phyloP scores from a whole-genome alignment of 805 yeast genomes.

The Lipomyces japonicus region DNA sequence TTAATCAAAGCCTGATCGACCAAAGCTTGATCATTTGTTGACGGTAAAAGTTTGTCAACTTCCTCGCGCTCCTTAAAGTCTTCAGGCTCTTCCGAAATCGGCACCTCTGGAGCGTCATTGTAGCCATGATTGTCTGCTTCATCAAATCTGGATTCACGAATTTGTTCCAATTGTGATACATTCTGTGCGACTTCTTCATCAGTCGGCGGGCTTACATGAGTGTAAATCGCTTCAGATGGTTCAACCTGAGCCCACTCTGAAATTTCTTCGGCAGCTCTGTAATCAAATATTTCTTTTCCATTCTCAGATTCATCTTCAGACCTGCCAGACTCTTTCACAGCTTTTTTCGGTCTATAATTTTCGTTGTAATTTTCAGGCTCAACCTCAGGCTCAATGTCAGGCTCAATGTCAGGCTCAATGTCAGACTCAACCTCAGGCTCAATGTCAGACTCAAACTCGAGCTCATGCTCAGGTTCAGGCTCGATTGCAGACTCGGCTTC shows the following conservation, averaged over 20 bases:
- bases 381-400: background rate
- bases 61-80: conserved; percentile 1
- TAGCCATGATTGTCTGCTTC: background rate
- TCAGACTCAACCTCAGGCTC: background rate
- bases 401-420: background rate
- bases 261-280: background rate
- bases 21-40: conserved; percentile 3
- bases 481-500: background rate
- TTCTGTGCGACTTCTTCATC: background rate
- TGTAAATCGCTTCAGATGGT: background rate
- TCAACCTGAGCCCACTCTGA: background rate
- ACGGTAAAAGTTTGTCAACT: conserved; percentile 4
- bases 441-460: background rate
- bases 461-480: background rate
- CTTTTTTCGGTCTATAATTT: background rate
- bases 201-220: too few relatives aligned
- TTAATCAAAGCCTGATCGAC: too few relatives aligned
- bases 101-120: background rate
- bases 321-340: background rate
- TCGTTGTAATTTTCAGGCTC: background rate
- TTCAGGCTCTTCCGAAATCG: background rate
- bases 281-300: background rate
- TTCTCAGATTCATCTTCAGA: background rate
- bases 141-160: too few relatives aligned
- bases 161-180: background rate